phyloP scores from a whole-genome alignment of 1,284 basidiomycete species.

The Marasmius oreades region DNA sequence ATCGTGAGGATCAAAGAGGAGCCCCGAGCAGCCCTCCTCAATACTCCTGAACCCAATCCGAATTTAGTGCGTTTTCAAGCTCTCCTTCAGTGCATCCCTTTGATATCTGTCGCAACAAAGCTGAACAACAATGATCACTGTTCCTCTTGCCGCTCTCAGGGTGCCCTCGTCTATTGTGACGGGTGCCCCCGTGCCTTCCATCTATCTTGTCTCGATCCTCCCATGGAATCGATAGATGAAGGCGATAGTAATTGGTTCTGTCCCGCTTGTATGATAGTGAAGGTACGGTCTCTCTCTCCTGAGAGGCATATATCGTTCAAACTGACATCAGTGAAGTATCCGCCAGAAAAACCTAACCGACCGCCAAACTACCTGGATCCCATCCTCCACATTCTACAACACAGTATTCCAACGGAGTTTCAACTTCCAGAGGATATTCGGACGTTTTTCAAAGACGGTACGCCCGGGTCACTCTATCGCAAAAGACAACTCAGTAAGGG shows the following conservation, averaged over 20 bases:
- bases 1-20: constrained; percentile 66
- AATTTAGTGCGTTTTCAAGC: constrained; percentile 37
- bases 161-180: constrained; percentile 91
- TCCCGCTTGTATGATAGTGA: constrained; percentile 66
- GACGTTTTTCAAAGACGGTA: constrained; percentile 83
- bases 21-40: constrained; percentile 43
- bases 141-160: constrained; percentile 82
- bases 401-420: constrained; percentile 75
- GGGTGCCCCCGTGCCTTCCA: constrained; percentile 97
- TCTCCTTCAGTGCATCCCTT: constrained; percentile 13
- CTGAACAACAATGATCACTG: constrained; percentile 90
- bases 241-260: constrained; percentile 93
- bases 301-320: constrained; percentile 14
- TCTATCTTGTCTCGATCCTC: constrained; percentile 94
- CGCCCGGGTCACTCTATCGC: constrained; percentile 23
- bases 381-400: constrained; percentile 65
- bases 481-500: constrained; percentile 14
- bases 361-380: constrained; percentile 62
- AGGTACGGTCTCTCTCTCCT: constrained; percentile 46
- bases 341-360: constrained; percentile 51
- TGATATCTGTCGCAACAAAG: constrained; percentile 35
- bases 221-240: constrained; percentile 85
- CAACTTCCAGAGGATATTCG: constrained; percentile 89
- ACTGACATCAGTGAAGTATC: constrained; percentile 43
- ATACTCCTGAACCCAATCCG: constrained; percentile 48